Evolutionary conservation across 371 early-diverging fungal species (phyloP), one percentile per base, ranked within the genome.

Genomic region (Capniomyces stellatus): DNA sequence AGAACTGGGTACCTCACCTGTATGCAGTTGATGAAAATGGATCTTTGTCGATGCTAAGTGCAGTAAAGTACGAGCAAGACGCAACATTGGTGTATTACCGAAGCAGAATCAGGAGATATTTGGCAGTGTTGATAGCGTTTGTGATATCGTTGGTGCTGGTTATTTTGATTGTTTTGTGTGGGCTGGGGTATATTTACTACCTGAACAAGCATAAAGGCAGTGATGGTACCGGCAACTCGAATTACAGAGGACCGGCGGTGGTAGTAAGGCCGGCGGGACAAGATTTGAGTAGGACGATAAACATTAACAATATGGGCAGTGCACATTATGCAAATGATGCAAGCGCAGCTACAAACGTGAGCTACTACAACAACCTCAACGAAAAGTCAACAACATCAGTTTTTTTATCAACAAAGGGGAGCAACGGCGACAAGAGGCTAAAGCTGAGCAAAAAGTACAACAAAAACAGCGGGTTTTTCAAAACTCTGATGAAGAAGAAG

Each of bases 131-230:
- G 3, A 75, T 82, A 31, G 74, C 85, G 4, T 61, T 81, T 25
- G 83, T 77, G 21, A 71, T 78, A 8, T 75, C 85, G 1, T 64
- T 85, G 13, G 79, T 71, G 13, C 67, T 85, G 19, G 81, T 82
- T 2, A 71, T 78, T 48, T 55, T 78, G 12, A 76, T 85, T 47
- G 80, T 84, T 19, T 57, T 77, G 2, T 46, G 68, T 24, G 79
- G 78, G 1, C 64, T 85, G 55, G 55, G 58, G 19, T 71, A 67
- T 51, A 59, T 68, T 18, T 71, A 71, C 61, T 47, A 63, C 57
- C 61, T 63, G 54, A 68, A 69, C 47, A 66, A 63, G 23, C 64
- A 68, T 31, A 46, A 50, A 40, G 6, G 48, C 51, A 1, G 49
- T 50, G 13, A 49, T 46, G 1, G 19, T 8, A 54, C 35, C 55